Evolutionary conservation across 202 grass and related monocot genomes (phyloP), one percentile per base, ranked within the genome.

Genomic region (Zizania palustris): DNA sequence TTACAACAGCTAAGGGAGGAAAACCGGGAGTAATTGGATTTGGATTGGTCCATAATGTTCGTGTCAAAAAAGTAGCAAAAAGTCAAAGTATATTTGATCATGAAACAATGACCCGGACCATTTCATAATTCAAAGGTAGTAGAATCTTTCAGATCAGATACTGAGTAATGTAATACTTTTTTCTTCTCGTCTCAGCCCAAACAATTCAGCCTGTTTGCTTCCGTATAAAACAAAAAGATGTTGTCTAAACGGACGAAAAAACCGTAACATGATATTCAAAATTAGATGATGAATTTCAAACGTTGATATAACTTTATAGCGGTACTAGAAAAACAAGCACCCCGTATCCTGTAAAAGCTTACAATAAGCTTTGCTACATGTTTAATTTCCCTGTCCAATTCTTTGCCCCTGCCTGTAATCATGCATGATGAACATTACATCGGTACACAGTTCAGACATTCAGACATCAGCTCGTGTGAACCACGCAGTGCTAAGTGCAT

Each of bases 61-160:
- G 5, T 71, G 10, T 40, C 35, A 38, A 28, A 28, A 1, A 28
- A 2, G 28, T 46, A n/a, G 15, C 2, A 51, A n/a, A n/a, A 51
- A 1, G 5, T n/a, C 49, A 51, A 7, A n/a, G 4, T 22, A 19
- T 4, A 2, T 57, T 72, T 38, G 69, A 57, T 56, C 69, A 3
- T 53, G 5, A 13, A 11, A 16, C 36, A 2, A 38, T 21, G 9
- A 4, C 14, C 10, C 6, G 51, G 19, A 74, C 43, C 56, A 61
- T 74, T 60, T 74, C 39, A 43, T 5, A 54, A 45, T 8, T 60
- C 13, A 45, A n/a, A 74, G 39, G 7, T 65, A 65, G 63, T 65
- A 65, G 63, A 39, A 10, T 59, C 13, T 74, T 44, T 59, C 12
- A 16, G 21, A 57, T 22, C 36, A 72, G 5, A 66, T 66, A 11